Percentiles rank a stretch among this genome's conserved stretches.
phyloP scores from a whole-genome alignment of 2,329 filamentous ascomycete genomes.

The Colletotrichum lini region DNA sequence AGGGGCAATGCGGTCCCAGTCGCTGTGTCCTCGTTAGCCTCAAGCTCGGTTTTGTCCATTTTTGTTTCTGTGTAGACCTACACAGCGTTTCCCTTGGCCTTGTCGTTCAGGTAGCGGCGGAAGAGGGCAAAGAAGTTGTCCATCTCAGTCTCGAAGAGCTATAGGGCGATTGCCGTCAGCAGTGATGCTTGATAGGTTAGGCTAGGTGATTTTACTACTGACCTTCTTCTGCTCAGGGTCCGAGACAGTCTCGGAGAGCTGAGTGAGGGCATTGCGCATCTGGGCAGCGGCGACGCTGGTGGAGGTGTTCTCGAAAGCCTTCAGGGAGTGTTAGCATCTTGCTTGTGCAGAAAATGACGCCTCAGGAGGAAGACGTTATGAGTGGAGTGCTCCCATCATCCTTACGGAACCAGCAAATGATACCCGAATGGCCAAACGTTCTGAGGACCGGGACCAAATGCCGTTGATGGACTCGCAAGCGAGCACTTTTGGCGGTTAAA shows the following conservation, averaged over 20 bases:
- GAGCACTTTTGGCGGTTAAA: background rate
- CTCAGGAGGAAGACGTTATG: background rate
- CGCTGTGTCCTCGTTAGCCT: constrained; percentile 64
- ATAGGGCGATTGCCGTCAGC: constrained; percentile 43
- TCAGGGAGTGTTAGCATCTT: constrained; percentile 52
- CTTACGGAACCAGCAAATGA: background rate
- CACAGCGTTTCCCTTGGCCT: constrained; percentile 96
- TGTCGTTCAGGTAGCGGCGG: constrained; percentile 98
- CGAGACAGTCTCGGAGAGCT: constrained; percentile 89
- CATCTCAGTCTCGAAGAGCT: constrained; percentile 99
- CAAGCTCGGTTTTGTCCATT: background rate
- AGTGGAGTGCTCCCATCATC: background rate
- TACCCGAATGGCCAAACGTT: background rate
- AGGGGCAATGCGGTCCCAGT: constrained; percentile 97
- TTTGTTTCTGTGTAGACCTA: constrained; percentile 58
- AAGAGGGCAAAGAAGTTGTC: constrained; percentile 99
- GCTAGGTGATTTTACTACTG: constrained; percentile 51
- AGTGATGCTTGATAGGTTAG: background rate
- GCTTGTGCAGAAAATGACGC: constrained; percentile 13
- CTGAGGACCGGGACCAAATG: background rate
- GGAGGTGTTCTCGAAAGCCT: constrained; percentile 99
- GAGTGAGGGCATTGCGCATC: constrained; percentile 98
- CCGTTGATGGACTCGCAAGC: background rate
- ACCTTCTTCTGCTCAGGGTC: constrained; percentile 90
- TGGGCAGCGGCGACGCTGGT: constrained; percentile 98